Base-by-base conservation (phyloP, 2,329 filamentous ascomycete genomes). In the Plectosphaerella cucumerina region DNA sequence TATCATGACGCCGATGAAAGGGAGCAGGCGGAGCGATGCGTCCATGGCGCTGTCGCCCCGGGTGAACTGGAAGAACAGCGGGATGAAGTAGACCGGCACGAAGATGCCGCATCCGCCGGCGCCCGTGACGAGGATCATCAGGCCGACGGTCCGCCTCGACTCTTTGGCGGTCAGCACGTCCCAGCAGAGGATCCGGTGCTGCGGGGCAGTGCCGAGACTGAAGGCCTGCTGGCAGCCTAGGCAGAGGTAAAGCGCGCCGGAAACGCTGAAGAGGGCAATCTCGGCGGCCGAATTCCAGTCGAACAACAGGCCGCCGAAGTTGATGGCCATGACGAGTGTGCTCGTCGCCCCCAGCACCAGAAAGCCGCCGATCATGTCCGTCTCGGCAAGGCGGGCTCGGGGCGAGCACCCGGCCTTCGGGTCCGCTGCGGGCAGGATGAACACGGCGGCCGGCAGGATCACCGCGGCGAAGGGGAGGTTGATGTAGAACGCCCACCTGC, bases 401-500 rank as follows among this genome's bases (percentile, higher is more conserved):
- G 9, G 9, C 5, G 23, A 26, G 9, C 5, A 5, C 5, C 23
- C 23, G 5, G 23, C 23, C 9, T 26, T 26, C 5, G 56, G 58
- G 17, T 61, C 55, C 1, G 59, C 50, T 2, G 58, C 53, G 1
- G 65, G 60, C 3, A 68, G 54, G 18, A 64, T 51, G 34, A 64
- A 62, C 39, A 70, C 18, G 35, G 60, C 65, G 9, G 61, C 59
- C 1, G 65, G 64, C 2, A 58, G 52, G 5, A 57, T 53, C 55
- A 65, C 46, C 6, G 60, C 73, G 14, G 64, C 76, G n/a, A 73
- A 73, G 46, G 75, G 64, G 6, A 81, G 65, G 52, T 81, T 82
- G 60, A 82, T 76, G 53, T 83, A 83, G 47, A 74, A 74, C 1
- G 64, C 63, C 66, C 66, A 72, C 52, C 73, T 52, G 72, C 72